Evolutionary conservation across 371 early-diverging fungal genomes (phyloP).

Genomic region (Dipsacomyces acuminosporus): DNA sequence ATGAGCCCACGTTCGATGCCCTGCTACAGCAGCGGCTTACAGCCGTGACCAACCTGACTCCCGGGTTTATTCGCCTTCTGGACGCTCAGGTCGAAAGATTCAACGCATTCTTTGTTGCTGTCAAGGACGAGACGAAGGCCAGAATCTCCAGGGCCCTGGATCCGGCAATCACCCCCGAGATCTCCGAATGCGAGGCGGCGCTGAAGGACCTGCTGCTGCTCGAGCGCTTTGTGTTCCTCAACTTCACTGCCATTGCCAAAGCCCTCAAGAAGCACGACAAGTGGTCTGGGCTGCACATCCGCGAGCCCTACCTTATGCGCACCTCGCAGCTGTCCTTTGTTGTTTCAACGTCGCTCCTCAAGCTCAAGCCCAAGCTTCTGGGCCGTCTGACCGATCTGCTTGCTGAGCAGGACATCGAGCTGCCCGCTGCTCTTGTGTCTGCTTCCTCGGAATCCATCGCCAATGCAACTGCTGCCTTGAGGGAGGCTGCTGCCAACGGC

Average conservation of each 20-base stretch:
- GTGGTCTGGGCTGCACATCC: constrained; percentile 62
- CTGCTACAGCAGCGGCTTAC: constrained; percentile 50
- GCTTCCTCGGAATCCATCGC: not conserved
- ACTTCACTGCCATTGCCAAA: constrained; percentile 73
- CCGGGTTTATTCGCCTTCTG: constrained; percentile 57
- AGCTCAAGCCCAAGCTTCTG: constrained; percentile 63
- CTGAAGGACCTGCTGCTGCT: constrained; percentile 60
- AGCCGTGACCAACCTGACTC: constrained; percentile 49
- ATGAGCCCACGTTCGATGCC: constrained; percentile 42
- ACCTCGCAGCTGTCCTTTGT: constrained; percentile 60
- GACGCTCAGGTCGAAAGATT: constrained; percentile 58
- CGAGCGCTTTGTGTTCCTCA: constrained; percentile 67
- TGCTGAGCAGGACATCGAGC: constrained; percentile 39
- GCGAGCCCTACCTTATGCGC: constrained; percentile 69
- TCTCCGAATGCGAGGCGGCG: constrained; percentile 19
- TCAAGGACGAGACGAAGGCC: constrained; percentile 50
- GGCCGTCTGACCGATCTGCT: constrained; percentile 46
- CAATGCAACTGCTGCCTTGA: constrained; percentile 11
- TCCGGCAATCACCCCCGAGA: constrained; percentile 2
- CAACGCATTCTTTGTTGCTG: constrained; percentile 47
- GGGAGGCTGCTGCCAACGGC: constrained; percentile 1
- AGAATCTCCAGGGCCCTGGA: constrained; percentile 27
- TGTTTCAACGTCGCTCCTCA: constrained; percentile 55
- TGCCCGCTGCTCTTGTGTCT: constrained; percentile 45
- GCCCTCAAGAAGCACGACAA: constrained; percentile 85